Evolutionary conservation across 2,329 filamentous ascomycete species (phyloP).

Genomic region (Talaromyces amestolkiae): DNA sequence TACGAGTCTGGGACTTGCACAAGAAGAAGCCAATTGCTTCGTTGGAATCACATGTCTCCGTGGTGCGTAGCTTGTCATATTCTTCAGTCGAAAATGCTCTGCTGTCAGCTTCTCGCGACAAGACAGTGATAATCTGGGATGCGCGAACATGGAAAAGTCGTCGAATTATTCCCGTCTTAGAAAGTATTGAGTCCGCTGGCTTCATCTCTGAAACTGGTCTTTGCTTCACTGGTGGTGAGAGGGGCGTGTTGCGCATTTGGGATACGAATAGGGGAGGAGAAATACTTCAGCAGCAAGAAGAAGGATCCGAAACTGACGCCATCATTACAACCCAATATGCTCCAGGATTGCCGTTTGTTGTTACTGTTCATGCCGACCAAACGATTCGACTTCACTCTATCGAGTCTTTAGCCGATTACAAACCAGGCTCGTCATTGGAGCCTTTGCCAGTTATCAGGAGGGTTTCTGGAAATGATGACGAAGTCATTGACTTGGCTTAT

Average conservation of each 20-base stretch:
- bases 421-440: constrained; percentile 49
- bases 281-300: constrained; percentile 70
- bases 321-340: constrained; percentile 72
- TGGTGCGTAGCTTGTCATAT: constrained; percentile 85
- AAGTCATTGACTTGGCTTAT: constrained; percentile 92
- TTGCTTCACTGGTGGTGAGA: constrained; percentile 81
- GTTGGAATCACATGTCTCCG: constrained; percentile 89
- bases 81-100: constrained; percentile 70
- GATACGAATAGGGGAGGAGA: constrained; percentile 73
- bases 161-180: constrained; percentile 77
- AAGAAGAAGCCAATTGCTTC: constrained; percentile 74
- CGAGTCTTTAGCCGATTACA: constrained; percentile 35
- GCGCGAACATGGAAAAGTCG: constrained; percentile 77
- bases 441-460: constrained; percentile 65
- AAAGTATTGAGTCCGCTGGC: constrained; percentile 78
- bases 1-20: constrained; percentile 87
- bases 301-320: constrained; percentile 58
- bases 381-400: constrained; percentile 73
- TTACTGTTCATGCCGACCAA: constrained; percentile 86
- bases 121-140: constrained; percentile 92
- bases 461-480: constrained; percentile 94
- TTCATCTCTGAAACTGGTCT: constrained; percentile 70
- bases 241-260: constrained; percentile 81
- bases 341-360: constrained; percentile 63
- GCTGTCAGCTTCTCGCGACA: constrained; percentile 84